Percentiles rank a stretch among this genome's conserved stretches.
phyloP scores from a whole-genome alignment of 2,329 filamentous ascomycete genomes.

The Neoascochyta sp. region DNA sequence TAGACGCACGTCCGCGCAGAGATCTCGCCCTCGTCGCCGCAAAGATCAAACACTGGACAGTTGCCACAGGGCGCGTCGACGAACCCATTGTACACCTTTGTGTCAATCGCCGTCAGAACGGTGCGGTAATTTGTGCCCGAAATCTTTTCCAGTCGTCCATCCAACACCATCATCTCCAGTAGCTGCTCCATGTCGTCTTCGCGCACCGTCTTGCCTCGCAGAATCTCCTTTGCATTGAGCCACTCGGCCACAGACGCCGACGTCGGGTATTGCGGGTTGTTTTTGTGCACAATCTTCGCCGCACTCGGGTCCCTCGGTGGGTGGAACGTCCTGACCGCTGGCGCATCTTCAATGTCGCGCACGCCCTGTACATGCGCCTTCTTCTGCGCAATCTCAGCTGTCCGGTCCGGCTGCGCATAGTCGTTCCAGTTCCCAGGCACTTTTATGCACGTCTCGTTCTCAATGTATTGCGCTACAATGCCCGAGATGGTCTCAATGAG shows the following conservation, averaged over 20 bases:
- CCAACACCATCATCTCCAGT: slow-evolving; percentile 82
- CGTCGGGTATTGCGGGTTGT: slow-evolving; percentile 76
- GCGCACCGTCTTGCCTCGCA: slow-evolving; percentile 60
- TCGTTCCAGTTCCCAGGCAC: slow-evolving; percentile 44
- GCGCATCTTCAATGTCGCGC: slow-evolving; percentile 34
- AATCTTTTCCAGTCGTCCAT: slow-evolving; percentile 72
- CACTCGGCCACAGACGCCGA: slow-evolving; percentile 71
- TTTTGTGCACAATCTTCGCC: slow-evolving; percentile 49
- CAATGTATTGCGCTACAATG: slow-evolving; percentile 70
- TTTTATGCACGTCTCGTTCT: slow-evolving; percentile 66
- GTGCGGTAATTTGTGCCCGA: slow-evolving; percentile 51
- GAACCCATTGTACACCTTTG: slow-evolving; percentile 65
- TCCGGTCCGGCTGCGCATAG: slow-evolving; percentile 36
- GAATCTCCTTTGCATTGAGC: slow-evolving; percentile 65
- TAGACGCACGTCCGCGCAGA: slow-evolving; percentile 89
- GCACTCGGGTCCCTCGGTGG: slow-evolving; percentile 20
- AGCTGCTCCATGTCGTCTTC: slow-evolving; percentile 80
- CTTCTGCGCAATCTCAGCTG: slow-evolving; percentile 32
- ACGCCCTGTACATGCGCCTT: slow-evolving; percentile 34
- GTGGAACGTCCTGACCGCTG: slow-evolving; percentile 21
- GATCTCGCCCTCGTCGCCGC: slow-evolving; percentile 84
- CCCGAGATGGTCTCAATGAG: slow-evolving; percentile 76
- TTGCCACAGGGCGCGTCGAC: slow-evolving; percentile 86
- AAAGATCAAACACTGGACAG: slow-evolving; percentile 91
- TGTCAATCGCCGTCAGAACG: slow-evolving; percentile 39